Percentiles rank a stretch among this genome's conserved stretches.
phyloP scores from a whole-genome alignment of 257 asterid species.

The Asclepias syriaca region DNA sequence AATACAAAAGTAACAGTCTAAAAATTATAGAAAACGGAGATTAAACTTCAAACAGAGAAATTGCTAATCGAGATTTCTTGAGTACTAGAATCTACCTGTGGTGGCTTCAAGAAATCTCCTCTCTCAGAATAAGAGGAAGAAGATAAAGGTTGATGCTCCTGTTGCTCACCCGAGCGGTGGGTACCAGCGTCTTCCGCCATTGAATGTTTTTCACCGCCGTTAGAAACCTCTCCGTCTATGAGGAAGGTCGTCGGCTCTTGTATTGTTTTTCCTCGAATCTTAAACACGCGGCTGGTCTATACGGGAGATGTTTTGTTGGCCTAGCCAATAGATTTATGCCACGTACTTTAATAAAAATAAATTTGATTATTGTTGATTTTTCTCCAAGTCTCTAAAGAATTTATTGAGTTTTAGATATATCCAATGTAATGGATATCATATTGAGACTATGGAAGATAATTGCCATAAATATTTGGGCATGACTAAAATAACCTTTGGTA shows the following conservation, averaged over 20 bases:
- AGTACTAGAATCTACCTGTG: conserved; percentile 12
- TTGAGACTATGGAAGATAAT: too few relatives aligned
- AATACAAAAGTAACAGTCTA: neutral
- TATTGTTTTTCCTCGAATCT: neutral
- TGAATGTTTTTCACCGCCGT: neutral
- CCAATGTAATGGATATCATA: too few relatives aligned
- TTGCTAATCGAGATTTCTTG: neutral
- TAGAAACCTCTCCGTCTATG: neutral
- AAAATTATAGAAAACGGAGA: neutral
- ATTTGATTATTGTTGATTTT: too few relatives aligned
- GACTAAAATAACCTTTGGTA: too few relatives aligned
- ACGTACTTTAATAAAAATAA: neutral
- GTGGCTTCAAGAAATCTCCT: conserved; percentile 1
- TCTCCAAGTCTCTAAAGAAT: too few relatives aligned
- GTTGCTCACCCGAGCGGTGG: conserved; percentile 3
- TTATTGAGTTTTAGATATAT: too few relatives aligned
- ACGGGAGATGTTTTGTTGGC: neutral
- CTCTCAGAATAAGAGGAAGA: conserved; percentile 13
- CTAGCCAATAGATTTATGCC: neutral
- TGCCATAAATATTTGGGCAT: too few relatives aligned
- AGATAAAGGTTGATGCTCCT: conserved; percentile 6
- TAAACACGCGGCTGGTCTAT: neutral
- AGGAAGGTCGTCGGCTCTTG: too few relatives aligned
- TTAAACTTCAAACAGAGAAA: neutral
- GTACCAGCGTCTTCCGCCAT: conserved; percentile 19